Base-by-base conservation (phyloP, 2,329 filamentous ascomycete genomes). In the Scopulariopsis brevicaulis region DNA sequence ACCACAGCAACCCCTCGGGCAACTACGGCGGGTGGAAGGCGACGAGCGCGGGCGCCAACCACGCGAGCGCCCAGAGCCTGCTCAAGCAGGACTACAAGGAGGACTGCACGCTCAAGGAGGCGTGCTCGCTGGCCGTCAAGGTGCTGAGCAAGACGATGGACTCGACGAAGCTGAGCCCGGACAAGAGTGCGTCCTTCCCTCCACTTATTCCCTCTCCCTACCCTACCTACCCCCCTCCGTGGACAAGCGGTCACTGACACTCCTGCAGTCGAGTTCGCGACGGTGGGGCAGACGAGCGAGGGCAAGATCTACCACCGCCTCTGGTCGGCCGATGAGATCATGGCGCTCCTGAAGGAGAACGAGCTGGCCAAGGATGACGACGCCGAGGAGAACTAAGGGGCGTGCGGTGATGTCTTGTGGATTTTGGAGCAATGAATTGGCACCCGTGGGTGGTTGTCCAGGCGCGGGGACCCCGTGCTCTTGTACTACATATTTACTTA, bases 71-170 rank as follows among this genome's bases (percentile, higher is more conserved):
- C 11, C 92, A 96, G 75, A 96, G 91, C 74, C 75, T 99, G 74
- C 75, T 99, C 73, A 99, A 99, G 83, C 94, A 99, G 74, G 94
- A 99, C 74, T 99, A 99, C 79, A 96, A 97, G 81, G 94, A 99
- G 76, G 92, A 97, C 66, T 97, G 92, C 73, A 87, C 90, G 64
- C 74, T 99, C 69, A 90, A 96, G 77, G 94, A 99, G 77, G 94
- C 95, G 4, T 99, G 94, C 71, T 91, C 88, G 58, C 87, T 96
- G 81, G 94, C 94, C 12, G 94, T 99, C 71, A 99, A 99, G 82
- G 94, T 99, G 62, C 77, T 99, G 64, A 97, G 94, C 82, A 99
- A 99, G 85, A 99, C 94, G 6, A 99, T 99, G 95, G 94, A 99
- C 73, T 96, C 92, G 58, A 97, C 93, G 58, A 99, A 96, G 81